Evolutionary conservation across 805 yeast genomes (phyloP).

Genomic region (Spathaspora arborariae): DNA sequence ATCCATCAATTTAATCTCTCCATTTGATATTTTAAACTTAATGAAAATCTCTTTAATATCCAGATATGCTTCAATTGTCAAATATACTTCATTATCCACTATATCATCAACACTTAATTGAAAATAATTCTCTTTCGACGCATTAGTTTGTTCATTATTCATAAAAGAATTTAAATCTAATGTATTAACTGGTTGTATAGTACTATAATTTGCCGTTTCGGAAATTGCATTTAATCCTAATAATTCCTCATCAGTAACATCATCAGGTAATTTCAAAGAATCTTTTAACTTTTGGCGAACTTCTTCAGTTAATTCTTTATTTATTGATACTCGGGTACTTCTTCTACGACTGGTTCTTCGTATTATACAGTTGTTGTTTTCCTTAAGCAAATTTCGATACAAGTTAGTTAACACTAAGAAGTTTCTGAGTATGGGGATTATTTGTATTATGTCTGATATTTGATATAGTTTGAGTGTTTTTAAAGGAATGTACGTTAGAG

Average conservation of each 20-base stretch:
- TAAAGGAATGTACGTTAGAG: slow-evolving; percentile 19
- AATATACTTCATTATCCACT: slow-evolving; percentile 22
- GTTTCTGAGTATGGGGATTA: slow-evolving; percentile 30
- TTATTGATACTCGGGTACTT: slow-evolving; percentile 8
- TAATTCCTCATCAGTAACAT: slow-evolving; percentile 38
- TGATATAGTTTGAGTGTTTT: slow-evolving; percentile 18
- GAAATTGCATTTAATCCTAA: slow-evolving; percentile 29
- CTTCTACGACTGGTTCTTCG: slow-evolving; percentile 6
- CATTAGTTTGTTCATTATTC: slow-evolving; percentile 14
- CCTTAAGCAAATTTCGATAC: slow-evolving; percentile 1
- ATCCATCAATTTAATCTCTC: slow-evolving; percentile 14
- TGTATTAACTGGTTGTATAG: slow-evolving; percentile 14
- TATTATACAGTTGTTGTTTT: neutral
- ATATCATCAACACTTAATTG: slow-evolving; percentile 19
- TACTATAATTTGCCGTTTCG: slow-evolving; percentile 18
- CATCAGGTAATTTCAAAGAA: slow-evolving; percentile 30
- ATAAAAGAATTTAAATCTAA: slow-evolving; percentile 23
- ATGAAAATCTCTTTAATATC: slow-evolving; percentile 12
- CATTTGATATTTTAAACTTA: slow-evolving; percentile 28
- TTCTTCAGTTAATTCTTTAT: slow-evolving; percentile 16
- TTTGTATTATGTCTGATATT: slow-evolving; percentile 19
- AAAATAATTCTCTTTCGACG: slow-evolving; percentile 6
- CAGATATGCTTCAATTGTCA: slow-evolving; percentile 17
- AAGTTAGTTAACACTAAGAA: slow-evolving; percentile 25
- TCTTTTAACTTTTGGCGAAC: slow-evolving; percentile 28